These are phyloP conservation scores for Pyrenophora graminea DNA, from an alignment of 2,329 filamentous ascomycete species.

Conservation along the genomic window DNA sequence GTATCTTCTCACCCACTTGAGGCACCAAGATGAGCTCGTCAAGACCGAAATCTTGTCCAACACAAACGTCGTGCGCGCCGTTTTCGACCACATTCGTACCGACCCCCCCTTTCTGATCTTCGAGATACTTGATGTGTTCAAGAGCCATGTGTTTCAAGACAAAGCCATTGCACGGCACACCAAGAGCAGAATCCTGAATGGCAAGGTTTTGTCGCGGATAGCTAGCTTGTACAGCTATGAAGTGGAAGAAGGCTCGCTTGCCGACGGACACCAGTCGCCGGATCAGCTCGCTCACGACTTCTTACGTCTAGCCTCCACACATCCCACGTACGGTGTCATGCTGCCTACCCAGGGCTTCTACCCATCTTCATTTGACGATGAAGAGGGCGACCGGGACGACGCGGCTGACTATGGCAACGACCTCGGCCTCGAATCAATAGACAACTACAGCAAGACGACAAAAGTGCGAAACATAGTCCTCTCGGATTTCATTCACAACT, in stretches of 20 bases:
- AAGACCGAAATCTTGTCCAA: slow-evolving; percentile 84
- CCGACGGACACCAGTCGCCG: slow-evolving; percentile 58
- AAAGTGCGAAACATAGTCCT: slow-evolving; percentile 80
- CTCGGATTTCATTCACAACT: slow-evolving; percentile 74
- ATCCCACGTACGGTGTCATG: slow-evolving; percentile 71
- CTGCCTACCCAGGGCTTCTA: slow-evolving; percentile 83
- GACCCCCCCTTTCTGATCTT: slow-evolving; percentile 76
- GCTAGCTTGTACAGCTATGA: slow-evolving; percentile 43
- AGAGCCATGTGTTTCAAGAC: slow-evolving; percentile 74
- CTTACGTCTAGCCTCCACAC: slow-evolving; percentile 75
- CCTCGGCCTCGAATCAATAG: slow-evolving; percentile 69
- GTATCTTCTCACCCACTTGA: slow-evolving; percentile 78
- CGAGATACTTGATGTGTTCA: slow-evolving; percentile 74
- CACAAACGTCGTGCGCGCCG: slow-evolving; percentile 66
- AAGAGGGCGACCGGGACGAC: slow-evolving; percentile 47
- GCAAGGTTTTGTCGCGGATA: slow-evolving; percentile 72
- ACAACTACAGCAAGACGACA: slow-evolving; percentile 71
- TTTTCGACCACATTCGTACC: slow-evolving; percentile 76
- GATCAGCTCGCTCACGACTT: slow-evolving; percentile 75
- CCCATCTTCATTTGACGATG: slow-evolving; percentile 68
- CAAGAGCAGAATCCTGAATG: slow-evolving; percentile 77
- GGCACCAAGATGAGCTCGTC: slow-evolving; percentile 73
- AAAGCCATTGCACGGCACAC: slow-evolving; percentile 70
- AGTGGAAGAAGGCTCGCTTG: slow-evolving; percentile 54
- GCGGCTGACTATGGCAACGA: slow-evolving; percentile 58